Evolutionary conservation across 2,329 filamentous ascomycete genomes (phyloP).

Genomic region (Verticillium alfalfae): DNA sequence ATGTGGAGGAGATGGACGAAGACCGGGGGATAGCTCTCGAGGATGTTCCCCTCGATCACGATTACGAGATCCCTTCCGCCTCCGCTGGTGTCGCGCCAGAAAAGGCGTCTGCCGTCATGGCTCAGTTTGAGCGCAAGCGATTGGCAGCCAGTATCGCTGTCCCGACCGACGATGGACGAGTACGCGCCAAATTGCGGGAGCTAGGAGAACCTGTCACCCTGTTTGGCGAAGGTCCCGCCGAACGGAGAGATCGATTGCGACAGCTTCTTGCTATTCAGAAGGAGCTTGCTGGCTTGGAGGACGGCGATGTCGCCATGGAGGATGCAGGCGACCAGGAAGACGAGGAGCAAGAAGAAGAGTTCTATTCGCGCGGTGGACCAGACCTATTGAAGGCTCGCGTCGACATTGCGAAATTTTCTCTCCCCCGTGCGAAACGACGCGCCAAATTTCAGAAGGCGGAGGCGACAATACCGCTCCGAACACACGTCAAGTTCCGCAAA

Average conservation of each 20-base stretch:
- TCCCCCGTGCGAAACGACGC: slow-evolving; percentile 75
- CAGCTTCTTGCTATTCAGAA: slow-evolving; percentile 71
- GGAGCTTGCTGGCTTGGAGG: slow-evolving; percentile 52
- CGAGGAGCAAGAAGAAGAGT: slow-evolving; percentile 82
- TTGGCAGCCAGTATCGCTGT: slow-evolving; percentile 84
- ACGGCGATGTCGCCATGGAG: slow-evolving; percentile 55
- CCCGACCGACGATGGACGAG: slow-evolving; percentile 86
- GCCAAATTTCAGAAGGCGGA: slow-evolving; percentile 75
- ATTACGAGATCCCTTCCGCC: slow-evolving; percentile 72
- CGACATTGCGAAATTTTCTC: slow-evolving; percentile 75
- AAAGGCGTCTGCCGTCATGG: slow-evolving; percentile 77
- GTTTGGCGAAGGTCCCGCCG: slow-evolving; percentile 83
- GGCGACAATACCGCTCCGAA: slow-evolving; percentile 75
- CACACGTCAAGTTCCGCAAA: slow-evolving; percentile 89
- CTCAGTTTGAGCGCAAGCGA: slow-evolving; percentile 87
- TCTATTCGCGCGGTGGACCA: slow-evolving; percentile 79
- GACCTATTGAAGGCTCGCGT: slow-evolving; percentile 71
- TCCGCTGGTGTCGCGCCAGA: slow-evolving; percentile 66
- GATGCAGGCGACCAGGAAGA: slow-evolving; percentile 52
- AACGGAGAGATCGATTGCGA: slow-evolving; percentile 80
- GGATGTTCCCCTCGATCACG: slow-evolving; percentile 61
- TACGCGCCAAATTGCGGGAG: slow-evolving; percentile 74
- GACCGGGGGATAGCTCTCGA: slow-evolving; percentile 39
- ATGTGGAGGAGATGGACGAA: slow-evolving; percentile 69
- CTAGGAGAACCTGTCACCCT: slow-evolving; percentile 91